phyloP scores from a whole-genome alignment of 805 yeast species.

The Myxozyma melibiosi region DNA sequence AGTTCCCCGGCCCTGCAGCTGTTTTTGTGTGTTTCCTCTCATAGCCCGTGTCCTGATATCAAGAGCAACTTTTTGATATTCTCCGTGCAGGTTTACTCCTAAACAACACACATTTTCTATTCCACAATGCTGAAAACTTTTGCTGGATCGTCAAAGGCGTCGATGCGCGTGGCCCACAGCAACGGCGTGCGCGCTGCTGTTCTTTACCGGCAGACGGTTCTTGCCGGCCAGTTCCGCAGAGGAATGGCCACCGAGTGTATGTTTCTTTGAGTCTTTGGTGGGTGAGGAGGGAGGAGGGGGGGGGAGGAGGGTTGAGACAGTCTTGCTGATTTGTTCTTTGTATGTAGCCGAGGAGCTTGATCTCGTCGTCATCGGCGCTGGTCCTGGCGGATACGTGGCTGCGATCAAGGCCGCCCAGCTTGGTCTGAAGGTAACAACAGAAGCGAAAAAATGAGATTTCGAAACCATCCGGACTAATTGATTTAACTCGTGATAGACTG shows the following conservation, averaged over 20 bases:
- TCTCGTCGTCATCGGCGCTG: constrained; percentile 95
- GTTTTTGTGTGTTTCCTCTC: background rate
- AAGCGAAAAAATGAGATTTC: no score
- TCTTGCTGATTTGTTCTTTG: background rate
- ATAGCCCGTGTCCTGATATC: background rate
- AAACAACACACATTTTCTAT: background rate
- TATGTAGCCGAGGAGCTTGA: constrained; percentile 60
- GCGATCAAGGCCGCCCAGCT: constrained; percentile 98
- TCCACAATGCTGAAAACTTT: constrained; percentile 12
- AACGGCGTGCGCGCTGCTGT: constrained; percentile 12
- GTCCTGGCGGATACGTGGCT: constrained; percentile 99
- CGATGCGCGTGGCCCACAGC: constrained; percentile 18
- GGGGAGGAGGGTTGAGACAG: no score
- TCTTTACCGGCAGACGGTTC: constrained; percentile 2
- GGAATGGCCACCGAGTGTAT: constrained; percentile 31
- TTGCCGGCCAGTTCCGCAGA: constrained; percentile 16
- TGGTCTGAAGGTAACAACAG: constrained; percentile 57
- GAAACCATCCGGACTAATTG: no score
- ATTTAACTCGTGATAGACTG: constrained; percentile 51
- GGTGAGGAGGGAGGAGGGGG: background rate
- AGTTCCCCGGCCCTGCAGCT: constrained; percentile 3
- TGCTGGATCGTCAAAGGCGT: constrained; percentile 4
- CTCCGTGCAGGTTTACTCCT: background rate
- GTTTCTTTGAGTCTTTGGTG: background rate
- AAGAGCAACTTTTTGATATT: background rate